Conservation (phyloP, 441 rosid genomes). For the Jatropha podagrica region DNA sequence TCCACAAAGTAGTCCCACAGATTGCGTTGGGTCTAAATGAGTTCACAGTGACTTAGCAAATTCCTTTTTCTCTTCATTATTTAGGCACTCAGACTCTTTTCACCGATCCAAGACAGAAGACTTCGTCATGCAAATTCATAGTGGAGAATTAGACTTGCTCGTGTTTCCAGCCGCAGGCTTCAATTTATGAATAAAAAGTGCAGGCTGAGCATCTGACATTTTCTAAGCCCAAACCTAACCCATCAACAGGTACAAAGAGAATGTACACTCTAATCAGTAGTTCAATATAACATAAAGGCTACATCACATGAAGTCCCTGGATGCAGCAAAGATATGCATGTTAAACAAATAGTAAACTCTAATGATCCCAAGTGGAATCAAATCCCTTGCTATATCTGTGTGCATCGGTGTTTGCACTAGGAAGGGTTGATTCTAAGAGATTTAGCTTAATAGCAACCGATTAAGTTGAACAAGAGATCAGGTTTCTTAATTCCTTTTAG, state of each 20-base stretch:
- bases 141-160: no score
- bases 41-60: slow-evolving; percentile 1
- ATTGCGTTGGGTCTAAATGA: neutral
- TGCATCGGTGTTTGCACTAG: neutral
- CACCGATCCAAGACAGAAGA: neutral
- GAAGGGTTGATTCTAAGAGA: neutral
- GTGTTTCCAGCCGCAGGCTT: no score
- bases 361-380: neutral
- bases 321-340: no score
- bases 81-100: neutral
- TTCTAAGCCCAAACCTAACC: no score
- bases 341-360: no score
- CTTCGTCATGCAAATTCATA: no score
- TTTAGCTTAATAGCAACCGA: neutral
- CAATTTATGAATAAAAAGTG: no score
- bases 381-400: neutral
- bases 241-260: neutral
- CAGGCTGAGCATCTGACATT: no score
- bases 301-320: no score
- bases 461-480: neutral
- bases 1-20: neutral
- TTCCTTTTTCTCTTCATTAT: neutral
- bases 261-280: neutral
- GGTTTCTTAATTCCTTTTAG: neutral
- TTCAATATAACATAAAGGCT: no score